Conservation (phyloP, 306 rosid genomes). For the Fagus crenata region DNA sequence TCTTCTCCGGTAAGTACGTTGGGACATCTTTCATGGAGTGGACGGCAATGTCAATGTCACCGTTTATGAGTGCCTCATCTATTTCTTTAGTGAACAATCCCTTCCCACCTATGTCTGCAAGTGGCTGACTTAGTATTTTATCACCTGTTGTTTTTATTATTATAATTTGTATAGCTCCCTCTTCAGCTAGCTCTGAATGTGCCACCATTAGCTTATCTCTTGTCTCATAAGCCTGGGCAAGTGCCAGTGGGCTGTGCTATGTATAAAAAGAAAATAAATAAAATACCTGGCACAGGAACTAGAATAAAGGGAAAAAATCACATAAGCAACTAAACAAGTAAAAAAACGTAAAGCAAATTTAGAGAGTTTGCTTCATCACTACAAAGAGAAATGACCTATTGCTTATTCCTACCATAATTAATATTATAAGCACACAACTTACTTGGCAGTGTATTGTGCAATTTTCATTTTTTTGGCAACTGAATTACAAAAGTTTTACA, state of each 20-base stretch:
- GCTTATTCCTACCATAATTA: background rate
- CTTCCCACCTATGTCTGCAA: slow-evolving; percentile 93
- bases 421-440: no score
- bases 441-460: no score
- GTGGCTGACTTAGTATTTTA: slow-evolving; percentile 73
- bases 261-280: slow-evolving; percentile 36
- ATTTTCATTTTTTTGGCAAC: no score
- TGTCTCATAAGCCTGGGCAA: slow-evolving; percentile 90
- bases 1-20: slow-evolving; percentile 70
- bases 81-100: slow-evolving; percentile 92
- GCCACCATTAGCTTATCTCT: slow-evolving; percentile 74
- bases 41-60: slow-evolving; percentile 81
- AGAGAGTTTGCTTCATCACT: background rate
- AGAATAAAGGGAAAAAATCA: background rate
- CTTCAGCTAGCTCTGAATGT: slow-evolving; percentile 78
- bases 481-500: no score
- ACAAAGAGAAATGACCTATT: background rate
- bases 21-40: slow-evolving; percentile 98
- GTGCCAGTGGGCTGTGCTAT: slow-evolving; percentile 89
- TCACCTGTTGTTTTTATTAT: slow-evolving; percentile 90
- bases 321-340: slow-evolving; percentile 12
- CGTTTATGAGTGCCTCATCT: slow-evolving; percentile 76
- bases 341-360: background rate
- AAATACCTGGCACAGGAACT: slow-evolving; percentile 4
- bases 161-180: slow-evolving; percentile 81